Evolutionary conservation across 179 eudicot genomes (phyloP).

Genomic region (Spinacia oleracea): DNA sequence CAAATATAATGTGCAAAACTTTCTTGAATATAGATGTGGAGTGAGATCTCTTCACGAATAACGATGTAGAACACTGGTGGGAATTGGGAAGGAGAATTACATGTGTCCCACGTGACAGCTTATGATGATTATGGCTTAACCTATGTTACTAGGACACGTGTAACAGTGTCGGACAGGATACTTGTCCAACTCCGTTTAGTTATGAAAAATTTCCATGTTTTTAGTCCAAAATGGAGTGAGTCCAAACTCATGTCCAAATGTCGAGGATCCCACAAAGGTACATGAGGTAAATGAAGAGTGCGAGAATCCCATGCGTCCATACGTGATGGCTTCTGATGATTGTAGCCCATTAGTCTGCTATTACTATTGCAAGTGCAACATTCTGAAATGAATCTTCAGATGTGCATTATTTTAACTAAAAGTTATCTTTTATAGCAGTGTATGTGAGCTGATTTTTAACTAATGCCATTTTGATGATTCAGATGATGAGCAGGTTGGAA

Average conservation of each 20-base stretch:
- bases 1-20: neutral
- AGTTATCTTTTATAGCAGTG: neutral
- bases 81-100: neutral
- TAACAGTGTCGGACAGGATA: too few relatives aligned
- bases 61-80: neutral
- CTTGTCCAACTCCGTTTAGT: too few relatives aligned
- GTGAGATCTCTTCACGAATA: neutral
- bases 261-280: too few relatives aligned
- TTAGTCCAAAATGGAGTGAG: too few relatives aligned
- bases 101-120: neutral
- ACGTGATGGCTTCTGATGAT: neutral
- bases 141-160: too few relatives aligned
- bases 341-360: neutral
- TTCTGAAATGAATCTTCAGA: neutral
- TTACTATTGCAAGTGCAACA: neutral
- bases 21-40: neutral
- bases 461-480: conserved; percentile 14
- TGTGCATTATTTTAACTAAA: neutral
- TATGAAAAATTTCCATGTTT: too few relatives aligned
- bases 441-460: neutral
- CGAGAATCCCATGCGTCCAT: neutral
- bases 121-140: neutral
- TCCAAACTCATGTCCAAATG: too few relatives aligned
- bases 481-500: conserved; percentile 46
- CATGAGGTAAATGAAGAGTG: too few relatives aligned